Conservation (phyloP, 345 rosid genomes). For the Pistacia integerrima region DNA sequence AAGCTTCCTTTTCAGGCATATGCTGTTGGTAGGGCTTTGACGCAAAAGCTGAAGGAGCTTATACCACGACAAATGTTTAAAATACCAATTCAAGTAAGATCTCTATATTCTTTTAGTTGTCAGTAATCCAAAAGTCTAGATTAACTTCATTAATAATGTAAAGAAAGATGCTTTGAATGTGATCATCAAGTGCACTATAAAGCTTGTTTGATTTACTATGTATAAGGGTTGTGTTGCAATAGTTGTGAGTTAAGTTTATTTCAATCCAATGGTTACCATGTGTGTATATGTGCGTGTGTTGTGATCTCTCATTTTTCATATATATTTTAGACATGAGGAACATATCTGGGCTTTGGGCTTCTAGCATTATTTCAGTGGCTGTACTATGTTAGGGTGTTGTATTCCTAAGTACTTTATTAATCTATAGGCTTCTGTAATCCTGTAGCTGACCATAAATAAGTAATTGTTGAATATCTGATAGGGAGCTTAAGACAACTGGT, state of each 20-base stretch:
- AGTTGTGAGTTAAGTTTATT: too few relatives aligned
- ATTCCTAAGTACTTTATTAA: neutral
- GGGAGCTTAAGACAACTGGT: too few relatives aligned
- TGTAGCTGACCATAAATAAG: too few relatives aligned
- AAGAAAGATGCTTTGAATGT: neutral
- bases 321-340: neutral
- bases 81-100: conserved; percentile 92
- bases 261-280: too few relatives aligned
- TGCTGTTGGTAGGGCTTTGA: conserved; percentile 90
- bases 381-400: neutral
- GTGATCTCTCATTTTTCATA: neutral
- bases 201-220: neutral
- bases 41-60: conserved; percentile 94
- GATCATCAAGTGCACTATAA: neutral
- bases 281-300: too few relatives aligned
- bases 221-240: too few relatives aligned
- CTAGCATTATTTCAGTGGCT: neutral
- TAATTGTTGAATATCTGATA: too few relatives aligned
- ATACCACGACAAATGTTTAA: conserved; percentile 98
- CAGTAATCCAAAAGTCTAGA: neutral
- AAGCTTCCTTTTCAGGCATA: conserved; percentile 72
- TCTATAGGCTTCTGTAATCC: too few relatives aligned
- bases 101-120: neutral
- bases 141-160: neutral
- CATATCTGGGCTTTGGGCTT: neutral